These are phyloP conservation scores for carrot (Daucus carota) DNA, from an alignment of 129 eudicot species.

Conservation along the genomic window DH1_v3.0 NC_030385.2:36897501-36898000, in stretches of 20 bases:
- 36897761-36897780: constrained; percentile 87
- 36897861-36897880: neutral
- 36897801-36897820: constrained; percentile 47
- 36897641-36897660: constrained; percentile 42
- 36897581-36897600: neutral
- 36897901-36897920: constrained; percentile 24
- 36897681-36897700: constrained; percentile 91
- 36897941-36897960: constrained; percentile 65
- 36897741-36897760: constrained; percentile 90
- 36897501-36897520: constrained; percentile 83
- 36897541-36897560: constrained; percentile 32
- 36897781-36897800: constrained; percentile 67
- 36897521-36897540: constrained; percentile 66
- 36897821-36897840: neutral
- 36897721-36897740: constrained; percentile 91
- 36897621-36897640: neutral
- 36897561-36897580: neutral
- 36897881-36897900: neutral
- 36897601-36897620: neutral
- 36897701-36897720: constrained; percentile 98
- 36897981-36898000: constrained; percentile 30
- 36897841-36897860: neutral
- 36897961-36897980: constrained; percentile 66
- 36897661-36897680: constrained; percentile 87
- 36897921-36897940: constrained; percentile 97